Conservation (phyloP, 169 alveolate genomes). For the Eimeria necatrix region DNA sequence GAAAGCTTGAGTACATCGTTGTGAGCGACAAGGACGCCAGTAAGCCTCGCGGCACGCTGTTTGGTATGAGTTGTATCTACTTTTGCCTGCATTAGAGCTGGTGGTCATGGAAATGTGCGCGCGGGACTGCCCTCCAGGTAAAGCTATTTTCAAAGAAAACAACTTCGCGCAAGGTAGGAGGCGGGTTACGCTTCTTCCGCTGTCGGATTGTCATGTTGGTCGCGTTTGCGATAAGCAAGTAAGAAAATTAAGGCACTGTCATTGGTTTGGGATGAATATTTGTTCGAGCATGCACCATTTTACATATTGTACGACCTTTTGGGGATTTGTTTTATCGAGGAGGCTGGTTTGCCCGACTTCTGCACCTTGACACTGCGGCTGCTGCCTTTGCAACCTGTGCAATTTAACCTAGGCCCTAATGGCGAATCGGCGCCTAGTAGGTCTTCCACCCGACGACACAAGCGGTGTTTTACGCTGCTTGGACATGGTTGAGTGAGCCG, state of each 20-base stretch:
- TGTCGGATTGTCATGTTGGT: conserved; percentile 76
- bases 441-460: conserved; percentile 26
- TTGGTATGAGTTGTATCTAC: neutral
- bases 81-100: no score
- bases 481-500: conserved; percentile 55
- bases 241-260: neutral
- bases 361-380: no score
- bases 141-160: conserved; percentile 69
- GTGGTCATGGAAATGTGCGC: neutral
- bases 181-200: conserved; percentile 71
- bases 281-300: no score
- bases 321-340: no score
- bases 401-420: neutral
- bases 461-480: conserved; percentile 43
- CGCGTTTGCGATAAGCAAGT: conserved; percentile 58
- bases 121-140: conserved; percentile 30
- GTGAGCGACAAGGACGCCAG: conserved; percentile 74
- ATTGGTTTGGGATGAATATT: neutral
- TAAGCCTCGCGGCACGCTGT: conserved; percentile 13
- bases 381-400: no score
- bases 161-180: conserved; percentile 66
- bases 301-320: no score
- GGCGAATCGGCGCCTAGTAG: conserved; percentile 50
- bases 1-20: conserved; percentile 70
- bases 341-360: no score